A percentile compares a stretch with the other conserved stretches of the same genome.
These are phyloP conservation scores for Mrakia gelida DNA, from an alignment of 768 basidiomycete species.

Conservation along the genomic window DNA sequence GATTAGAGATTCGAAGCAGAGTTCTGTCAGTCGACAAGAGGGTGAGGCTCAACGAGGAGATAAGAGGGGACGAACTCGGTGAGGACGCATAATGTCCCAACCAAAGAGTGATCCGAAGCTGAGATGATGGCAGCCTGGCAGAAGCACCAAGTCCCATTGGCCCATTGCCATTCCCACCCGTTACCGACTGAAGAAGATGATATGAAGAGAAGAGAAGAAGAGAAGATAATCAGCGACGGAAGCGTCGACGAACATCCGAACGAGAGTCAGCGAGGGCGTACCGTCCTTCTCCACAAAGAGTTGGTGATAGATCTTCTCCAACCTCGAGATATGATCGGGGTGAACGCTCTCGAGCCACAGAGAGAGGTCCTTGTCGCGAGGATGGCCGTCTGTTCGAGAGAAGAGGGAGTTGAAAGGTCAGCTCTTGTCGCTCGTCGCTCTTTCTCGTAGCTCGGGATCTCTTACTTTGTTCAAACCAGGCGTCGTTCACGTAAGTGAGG, in stretches of 20 bases:
- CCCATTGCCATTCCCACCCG: slow-evolving; percentile 25
- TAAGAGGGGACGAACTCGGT: neutral
- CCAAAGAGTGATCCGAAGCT: neutral
- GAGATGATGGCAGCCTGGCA: neutral
- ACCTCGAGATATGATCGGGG: neutral
- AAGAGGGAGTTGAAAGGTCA: neutral
- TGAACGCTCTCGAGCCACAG: slow-evolving; percentile 22
- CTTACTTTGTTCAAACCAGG: slow-evolving; percentile 4
- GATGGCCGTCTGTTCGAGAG: slow-evolving; percentile 2
- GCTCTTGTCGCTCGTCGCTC: neutral
- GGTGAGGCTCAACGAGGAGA: too few species aligned
- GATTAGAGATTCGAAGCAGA: too few species aligned
- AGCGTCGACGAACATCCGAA: too few species aligned
- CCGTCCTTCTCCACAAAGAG: slow-evolving; percentile 19
- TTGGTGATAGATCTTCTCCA: neutral
- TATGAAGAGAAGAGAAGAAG: too few species aligned
- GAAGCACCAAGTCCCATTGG: neutral
- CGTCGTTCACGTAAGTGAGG: slow-evolving; percentile 6
- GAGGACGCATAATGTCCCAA: slow-evolving; percentile 23
- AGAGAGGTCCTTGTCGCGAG: slow-evolving; percentile 5
- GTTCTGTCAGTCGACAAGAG: too few species aligned
- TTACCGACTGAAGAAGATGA: too few species aligned
- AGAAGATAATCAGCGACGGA: too few species aligned
- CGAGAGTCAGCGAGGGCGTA: too few species aligned
- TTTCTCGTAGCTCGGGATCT: neutral